These are phyloP conservation scores for Coriaria nepalensis DNA, from an alignment of 306 rosid species.

Conservation along the genomic window DNA sequence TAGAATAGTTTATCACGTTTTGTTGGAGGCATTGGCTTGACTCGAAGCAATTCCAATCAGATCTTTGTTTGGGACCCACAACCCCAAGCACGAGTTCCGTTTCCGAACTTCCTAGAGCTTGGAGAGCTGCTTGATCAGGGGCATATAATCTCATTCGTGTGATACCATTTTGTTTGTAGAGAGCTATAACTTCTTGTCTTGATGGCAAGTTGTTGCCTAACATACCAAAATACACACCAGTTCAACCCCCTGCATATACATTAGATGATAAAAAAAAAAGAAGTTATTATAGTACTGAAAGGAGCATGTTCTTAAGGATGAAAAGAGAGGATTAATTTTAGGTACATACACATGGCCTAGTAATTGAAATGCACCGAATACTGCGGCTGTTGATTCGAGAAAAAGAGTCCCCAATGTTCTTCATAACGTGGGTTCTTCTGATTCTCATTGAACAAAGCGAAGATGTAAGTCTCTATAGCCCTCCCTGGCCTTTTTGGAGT, in stretches of 20 bases:
- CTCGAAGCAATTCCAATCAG: slow-evolving; percentile 4
- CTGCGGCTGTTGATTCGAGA: slow-evolving; percentile 15
- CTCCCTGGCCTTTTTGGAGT: slow-evolving; percentile 19
- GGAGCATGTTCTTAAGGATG: too few relatives aligned
- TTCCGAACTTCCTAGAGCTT: slow-evolving; percentile 17
- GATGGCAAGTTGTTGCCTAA: slow-evolving; percentile 15
- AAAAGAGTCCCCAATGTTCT: slow-evolving; percentile 27
- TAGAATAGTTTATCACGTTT: slow-evolving; percentile 1
- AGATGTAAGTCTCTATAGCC: slow-evolving; percentile 20
- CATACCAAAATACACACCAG: slow-evolving; percentile 21
- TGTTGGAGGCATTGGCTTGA: slow-evolving; percentile 3
- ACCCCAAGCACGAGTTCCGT: slow-evolving; percentile 18
- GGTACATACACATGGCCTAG: too few relatives aligned
- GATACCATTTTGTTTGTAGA: slow-evolving; percentile 18
- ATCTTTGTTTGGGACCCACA: slow-evolving; percentile 8
- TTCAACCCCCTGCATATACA: slow-evolving; percentile 8
- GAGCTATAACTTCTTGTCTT: slow-evolving; percentile 14
- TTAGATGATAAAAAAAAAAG: too few relatives aligned
- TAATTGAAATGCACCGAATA: slow-evolving; percentile 12
- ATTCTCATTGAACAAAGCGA: slow-evolving; percentile 25
- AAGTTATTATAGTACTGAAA: too few relatives aligned
- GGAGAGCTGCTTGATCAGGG: slow-evolving; percentile 14
- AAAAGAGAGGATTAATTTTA: too few relatives aligned
- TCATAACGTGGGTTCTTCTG: slow-evolving; percentile 15
- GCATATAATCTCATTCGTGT: slow-evolving; percentile 18